These are phyloP conservation scores for Wickerhamomyces bisporus DNA, from an alignment of 805 yeast genomes.

Conservation along the genomic window DNA sequence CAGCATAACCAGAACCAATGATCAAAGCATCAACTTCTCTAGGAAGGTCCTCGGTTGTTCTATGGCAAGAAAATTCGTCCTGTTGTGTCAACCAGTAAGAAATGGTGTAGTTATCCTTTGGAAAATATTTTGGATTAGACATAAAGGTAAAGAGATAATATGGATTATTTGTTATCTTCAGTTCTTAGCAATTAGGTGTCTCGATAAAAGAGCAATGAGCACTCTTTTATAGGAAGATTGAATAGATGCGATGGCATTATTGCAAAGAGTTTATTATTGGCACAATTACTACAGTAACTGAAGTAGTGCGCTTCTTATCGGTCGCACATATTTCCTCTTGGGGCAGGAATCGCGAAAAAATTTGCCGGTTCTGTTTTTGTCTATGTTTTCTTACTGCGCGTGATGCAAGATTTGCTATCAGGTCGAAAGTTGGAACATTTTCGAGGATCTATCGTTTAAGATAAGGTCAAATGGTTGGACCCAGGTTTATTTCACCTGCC, in stretches of 20 bases:
- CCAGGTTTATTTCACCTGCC: background rate
- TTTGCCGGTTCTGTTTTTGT: no score
- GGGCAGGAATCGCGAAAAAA: constrained; percentile 1
- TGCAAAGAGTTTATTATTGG: background rate
- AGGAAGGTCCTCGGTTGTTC: constrained; percentile 27
- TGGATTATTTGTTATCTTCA: background rate
- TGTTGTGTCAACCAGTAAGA: constrained; percentile 17
- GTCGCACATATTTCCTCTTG: background rate
- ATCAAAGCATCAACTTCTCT: constrained; percentile 32
- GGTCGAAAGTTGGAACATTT: no score
- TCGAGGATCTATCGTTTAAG: no score
- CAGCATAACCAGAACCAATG: constrained; percentile 43
- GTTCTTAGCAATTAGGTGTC: background rate
- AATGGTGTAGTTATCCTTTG: constrained; percentile 14
- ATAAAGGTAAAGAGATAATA: background rate
- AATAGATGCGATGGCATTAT: background rate
- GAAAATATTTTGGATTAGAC: constrained; percentile 10
- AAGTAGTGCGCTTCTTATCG: background rate
- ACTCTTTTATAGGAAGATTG: background rate
- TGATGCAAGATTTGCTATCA: no score
- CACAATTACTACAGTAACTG: no score
- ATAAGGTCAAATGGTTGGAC: no score
- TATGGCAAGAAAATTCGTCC: constrained; percentile 12
- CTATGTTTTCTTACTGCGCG: no score
- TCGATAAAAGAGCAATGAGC: background rate